Conservation (phyloP, 2,329 filamentous ascomycete genomes). For the Coniochaeta prunicola region DNA sequence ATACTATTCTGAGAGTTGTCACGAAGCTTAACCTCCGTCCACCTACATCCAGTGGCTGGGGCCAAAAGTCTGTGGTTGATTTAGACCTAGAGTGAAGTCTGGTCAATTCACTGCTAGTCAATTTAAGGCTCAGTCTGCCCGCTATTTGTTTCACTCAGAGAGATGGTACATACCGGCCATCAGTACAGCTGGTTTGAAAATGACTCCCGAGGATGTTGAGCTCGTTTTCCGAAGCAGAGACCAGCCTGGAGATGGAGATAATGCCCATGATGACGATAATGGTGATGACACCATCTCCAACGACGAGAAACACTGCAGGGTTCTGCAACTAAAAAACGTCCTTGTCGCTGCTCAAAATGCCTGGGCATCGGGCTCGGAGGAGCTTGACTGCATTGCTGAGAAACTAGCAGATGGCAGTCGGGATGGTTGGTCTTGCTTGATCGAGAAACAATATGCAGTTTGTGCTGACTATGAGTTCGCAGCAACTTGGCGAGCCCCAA, state of each 20-base stretch:
- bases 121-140: not conserved
- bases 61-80: not conserved
- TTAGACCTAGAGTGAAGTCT: not conserved
- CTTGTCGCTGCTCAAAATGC: constrained; percentile 30
- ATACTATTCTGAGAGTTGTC: not conserved
- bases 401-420: constrained; percentile 48
- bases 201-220: constrained; percentile 30
- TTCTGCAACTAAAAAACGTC: constrained; percentile 25
- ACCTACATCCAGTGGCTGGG: not conserved
- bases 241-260: constrained; percentile 16
- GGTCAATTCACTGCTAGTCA: not conserved
- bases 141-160: not conserved
- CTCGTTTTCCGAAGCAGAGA: constrained; percentile 26
- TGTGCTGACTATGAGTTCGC: not conserved
- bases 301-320: constrained; percentile 13
- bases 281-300: constrained; percentile 11
- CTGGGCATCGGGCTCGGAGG: constrained; percentile 29
- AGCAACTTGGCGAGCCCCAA: constrained; percentile 50
- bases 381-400: constrained; percentile 40
- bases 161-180: not conserved
- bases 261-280: constrained; percentile 17
- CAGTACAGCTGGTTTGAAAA: constrained; percentile 5
- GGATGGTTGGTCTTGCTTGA: constrained; percentile 37
- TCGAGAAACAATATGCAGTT: not conserved
- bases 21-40: not conserved